Evolutionary conservation across 345 rosid genomes (phyloP).

Genomic region (Isatis tinctoria): DNA sequence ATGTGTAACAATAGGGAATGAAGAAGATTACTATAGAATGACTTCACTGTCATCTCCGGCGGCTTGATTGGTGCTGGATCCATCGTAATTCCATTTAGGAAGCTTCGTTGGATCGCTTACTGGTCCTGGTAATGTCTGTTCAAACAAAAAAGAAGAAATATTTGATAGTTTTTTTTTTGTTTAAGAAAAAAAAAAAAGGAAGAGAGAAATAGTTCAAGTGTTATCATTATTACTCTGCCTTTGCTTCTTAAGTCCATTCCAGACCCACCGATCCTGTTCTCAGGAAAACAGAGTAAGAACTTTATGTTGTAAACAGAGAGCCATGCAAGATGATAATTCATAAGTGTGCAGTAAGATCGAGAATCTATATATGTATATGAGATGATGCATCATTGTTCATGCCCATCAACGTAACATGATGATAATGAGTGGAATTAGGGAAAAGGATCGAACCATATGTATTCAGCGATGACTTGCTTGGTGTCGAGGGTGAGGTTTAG

Average conservation of each 20-base stretch:
- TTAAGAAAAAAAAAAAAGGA: too few relatives aligned
- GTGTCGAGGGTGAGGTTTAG: constrained; percentile 68
- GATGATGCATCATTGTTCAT: too few relatives aligned
- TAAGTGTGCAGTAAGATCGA: neutral
- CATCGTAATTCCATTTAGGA: constrained; percentile 96
- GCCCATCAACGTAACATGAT: too few relatives aligned
- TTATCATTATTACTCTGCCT: constrained; percentile 50
- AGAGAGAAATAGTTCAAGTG: neutral
- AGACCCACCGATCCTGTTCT: constrained; percentile 81
- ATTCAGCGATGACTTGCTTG: constrained; percentile 80
- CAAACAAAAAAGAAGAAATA: too few relatives aligned
- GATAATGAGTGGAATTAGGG: neutral
- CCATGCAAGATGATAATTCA: constrained; percentile 9
- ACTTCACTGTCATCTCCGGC: constrained; percentile 99
- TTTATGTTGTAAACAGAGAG: neutral
- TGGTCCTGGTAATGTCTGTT: constrained; percentile 76
- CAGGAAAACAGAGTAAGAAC: neutral
- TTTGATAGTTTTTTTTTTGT: too few relatives aligned
- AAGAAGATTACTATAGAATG: constrained; percentile 68
- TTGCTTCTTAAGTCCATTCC: constrained; percentile 87
- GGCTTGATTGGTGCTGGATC: constrained; percentile 96
- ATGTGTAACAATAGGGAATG: too few relatives aligned
- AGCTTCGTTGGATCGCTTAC: constrained; percentile 84
- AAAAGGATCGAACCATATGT: constrained; percentile 60
- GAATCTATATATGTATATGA: too few relatives aligned